Conservation (phyloP, 1,284 basidiomycete genomes). For the Cutaneotrichosporon curvatum region DNA sequence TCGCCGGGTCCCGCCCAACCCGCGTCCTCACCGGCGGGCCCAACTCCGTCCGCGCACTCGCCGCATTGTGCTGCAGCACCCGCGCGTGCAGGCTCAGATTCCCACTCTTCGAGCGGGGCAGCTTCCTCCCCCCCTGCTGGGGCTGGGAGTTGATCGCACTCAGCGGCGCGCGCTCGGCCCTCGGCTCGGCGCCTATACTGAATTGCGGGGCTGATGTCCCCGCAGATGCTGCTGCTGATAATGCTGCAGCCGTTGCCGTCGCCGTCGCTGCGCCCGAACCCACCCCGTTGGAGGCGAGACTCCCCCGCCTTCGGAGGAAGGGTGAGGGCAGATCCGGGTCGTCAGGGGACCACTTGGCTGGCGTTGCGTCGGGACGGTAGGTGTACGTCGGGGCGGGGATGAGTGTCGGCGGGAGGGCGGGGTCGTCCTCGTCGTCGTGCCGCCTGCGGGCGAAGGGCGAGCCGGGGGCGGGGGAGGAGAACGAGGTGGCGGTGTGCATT, state of each 20-base stretch:
- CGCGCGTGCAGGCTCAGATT: slow-evolving; percentile 1
- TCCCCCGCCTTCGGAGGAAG: slow-evolving; percentile 24
- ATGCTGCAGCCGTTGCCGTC: background rate
- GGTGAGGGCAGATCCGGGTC: slow-evolving; percentile 40
- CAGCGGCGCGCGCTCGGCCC: slow-evolving; percentile 10
- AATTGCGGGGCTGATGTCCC: background rate
- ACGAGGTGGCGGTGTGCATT: slow-evolving; percentile 31
- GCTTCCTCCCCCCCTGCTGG: background rate
- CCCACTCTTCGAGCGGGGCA: background rate
- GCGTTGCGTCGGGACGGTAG: slow-evolving; percentile 38
- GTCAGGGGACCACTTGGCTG: slow-evolving; percentile 38
- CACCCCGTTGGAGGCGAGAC: background rate
- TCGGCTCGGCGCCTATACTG: too few species aligned
- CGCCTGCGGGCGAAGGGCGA: slow-evolving; percentile 8
- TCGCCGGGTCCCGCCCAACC: slow-evolving; percentile 3
- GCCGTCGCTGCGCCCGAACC: background rate
- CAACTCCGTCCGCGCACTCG: background rate
- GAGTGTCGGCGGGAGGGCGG: slow-evolving; percentile 22
- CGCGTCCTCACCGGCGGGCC: background rate
- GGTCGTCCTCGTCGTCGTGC: background rate
- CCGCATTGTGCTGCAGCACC: slow-evolving; percentile 2
- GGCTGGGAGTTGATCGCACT: slow-evolving; percentile 15
- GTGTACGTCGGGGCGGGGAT: slow-evolving; percentile 31
- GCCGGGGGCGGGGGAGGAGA: slow-evolving; percentile 21
- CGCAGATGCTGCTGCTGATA: background rate